Percentiles rank a stretch among this genome's conserved stretches.
Evolutionary conservation across 352 stramenopile genomes (phyloP).

Genomic region (Elongisporangium senticosum): DNA sequence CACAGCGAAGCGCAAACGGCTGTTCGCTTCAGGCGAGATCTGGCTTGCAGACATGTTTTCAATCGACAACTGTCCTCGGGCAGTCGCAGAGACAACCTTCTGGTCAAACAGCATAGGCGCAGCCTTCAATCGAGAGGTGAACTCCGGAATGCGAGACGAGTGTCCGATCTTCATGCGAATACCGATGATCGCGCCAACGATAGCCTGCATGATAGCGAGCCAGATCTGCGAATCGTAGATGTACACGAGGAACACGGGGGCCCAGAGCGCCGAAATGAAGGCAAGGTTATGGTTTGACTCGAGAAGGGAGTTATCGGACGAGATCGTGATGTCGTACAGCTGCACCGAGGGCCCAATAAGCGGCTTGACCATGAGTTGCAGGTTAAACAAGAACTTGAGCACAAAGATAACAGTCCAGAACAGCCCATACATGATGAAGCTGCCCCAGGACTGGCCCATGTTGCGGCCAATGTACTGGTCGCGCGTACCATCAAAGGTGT

Average conservation of each 20-base stretch:
- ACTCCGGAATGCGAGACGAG: slow-evolving; percentile 72
- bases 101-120: slow-evolving; percentile 69
- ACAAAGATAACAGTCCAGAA: slow-evolving; percentile 83
- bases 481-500: slow-evolving; percentile 54
- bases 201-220: slow-evolving; percentile 76
- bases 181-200: slow-evolving; percentile 72
- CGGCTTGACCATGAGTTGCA: slow-evolving; percentile 96
- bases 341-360: slow-evolving; percentile 96
- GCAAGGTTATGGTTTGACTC: slow-evolving; percentile 78
- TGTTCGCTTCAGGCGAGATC: slow-evolving; percentile 66
- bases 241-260: slow-evolving; percentile 76
- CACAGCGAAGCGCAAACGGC: slow-evolving; percentile 76
- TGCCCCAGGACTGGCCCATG: slow-evolving; percentile 69
- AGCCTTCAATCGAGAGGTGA: slow-evolving; percentile 54
- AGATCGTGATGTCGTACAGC: slow-evolving; percentile 82
- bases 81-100: slow-evolving; percentile 70
- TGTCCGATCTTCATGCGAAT: slow-evolving; percentile 79
- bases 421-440: slow-evolving; percentile 55
- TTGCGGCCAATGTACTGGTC: slow-evolving; percentile 80
- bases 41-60: slow-evolving; percentile 51
- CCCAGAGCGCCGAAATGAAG: slow-evolving; percentile 76
- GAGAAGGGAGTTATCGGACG: slow-evolving; percentile 17
- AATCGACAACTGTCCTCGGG: slow-evolving; percentile 58
- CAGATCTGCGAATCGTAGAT: slow-evolving; percentile 87
- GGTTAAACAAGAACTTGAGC: slow-evolving; percentile 97